Base-by-base conservation (phyloP, 495 filamentous ascomycete genomes). In the Chaetomium cochliodes region DNA sequence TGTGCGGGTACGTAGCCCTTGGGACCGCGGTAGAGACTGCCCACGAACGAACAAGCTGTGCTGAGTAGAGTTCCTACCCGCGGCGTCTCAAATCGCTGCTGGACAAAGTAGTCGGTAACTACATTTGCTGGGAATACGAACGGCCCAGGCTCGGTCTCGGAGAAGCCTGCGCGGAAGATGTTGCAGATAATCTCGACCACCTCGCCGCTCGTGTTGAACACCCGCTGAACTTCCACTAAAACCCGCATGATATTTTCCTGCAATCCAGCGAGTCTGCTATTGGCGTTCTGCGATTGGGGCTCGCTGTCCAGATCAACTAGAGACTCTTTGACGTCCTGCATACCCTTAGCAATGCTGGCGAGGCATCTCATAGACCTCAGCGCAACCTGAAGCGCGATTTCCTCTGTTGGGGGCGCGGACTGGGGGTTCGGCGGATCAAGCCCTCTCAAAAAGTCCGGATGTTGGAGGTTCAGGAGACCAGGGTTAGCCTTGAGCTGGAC, bases 101-200 rank as follows among this genome's bases (percentile, higher is more conserved):
- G 80, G 30, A 85, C 80, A 23, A 96, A 80, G 76, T 92, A 92
- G 49, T 89, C 80, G 25, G 88, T 87, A 0, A 90, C 87, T 51
- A 89, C 78, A 7, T 82, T 78, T 0, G 90, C 85, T 8, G 90
- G 81, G 76, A 97, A 84, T 62, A 93, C 86, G 77, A 97, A 87
- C 42, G 92, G 76, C 0, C 91, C 91, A 3, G 91, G 88, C 15
- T 84, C 84, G 1, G 79, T 84, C 73, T 98, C 94, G 2, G 87
- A 88, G 70, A 90, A 93, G 0, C 93, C 93, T 20, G 88, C 84
- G 62, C 87, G 86, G 60, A 93, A 79, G 37, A 96, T 86, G 64
- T 84, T 83, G 76, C 91, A 96, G 25, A 86, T 86, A 26, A 85
- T 83, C 70, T 94, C 91, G 22, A 92, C 84, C 20, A 93, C 85